Evolutionary conservation across 129 eudicot genomes (phyloP).

Genomic region (sunflower (Helianthus annuus)): DNA sequence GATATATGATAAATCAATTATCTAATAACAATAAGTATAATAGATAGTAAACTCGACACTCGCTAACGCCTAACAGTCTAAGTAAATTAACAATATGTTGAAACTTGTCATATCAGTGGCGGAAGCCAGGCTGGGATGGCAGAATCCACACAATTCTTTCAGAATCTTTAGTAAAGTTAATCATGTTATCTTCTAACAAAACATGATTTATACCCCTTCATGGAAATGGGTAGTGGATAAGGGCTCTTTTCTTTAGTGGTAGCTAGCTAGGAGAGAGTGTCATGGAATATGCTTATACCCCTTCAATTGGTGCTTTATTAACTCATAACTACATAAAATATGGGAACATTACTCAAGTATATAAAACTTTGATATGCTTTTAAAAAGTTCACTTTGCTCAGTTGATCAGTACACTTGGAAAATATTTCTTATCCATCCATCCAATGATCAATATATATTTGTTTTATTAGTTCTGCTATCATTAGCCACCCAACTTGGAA

Average conservation of each 20-base stretch:
- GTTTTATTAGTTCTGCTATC: conserved; percentile 16
- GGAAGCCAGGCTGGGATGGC: background rate
- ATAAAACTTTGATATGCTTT: background rate
- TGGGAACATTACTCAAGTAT: background rate
- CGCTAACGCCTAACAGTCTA: too few relatives aligned
- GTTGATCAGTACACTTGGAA: background rate
- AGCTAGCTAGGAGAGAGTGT: background rate
- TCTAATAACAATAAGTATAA: too few relatives aligned
- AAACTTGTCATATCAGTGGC: background rate
- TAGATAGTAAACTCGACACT: too few relatives aligned
- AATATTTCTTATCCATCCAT: background rate
- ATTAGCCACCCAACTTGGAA: conserved; percentile 24
- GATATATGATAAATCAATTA: too few relatives aligned
- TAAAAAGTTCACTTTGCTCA: background rate
- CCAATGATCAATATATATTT: conserved; percentile 4
- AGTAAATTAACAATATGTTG: background rate
- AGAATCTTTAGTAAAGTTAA: background rate
- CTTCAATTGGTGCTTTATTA: background rate
- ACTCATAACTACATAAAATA: background rate
- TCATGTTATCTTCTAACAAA: background rate
- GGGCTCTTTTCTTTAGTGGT: background rate
- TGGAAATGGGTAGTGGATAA: background rate
- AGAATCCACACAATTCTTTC: background rate
- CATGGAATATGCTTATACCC: background rate
- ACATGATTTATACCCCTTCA: too few relatives aligned